A percentile compares a stretch with the other conserved stretches of the same genome.
These are phyloP conservation scores for Volvariella volvacea DNA, from an alignment of 1,284 basidiomycete species.

Conservation along the genomic window DNA sequence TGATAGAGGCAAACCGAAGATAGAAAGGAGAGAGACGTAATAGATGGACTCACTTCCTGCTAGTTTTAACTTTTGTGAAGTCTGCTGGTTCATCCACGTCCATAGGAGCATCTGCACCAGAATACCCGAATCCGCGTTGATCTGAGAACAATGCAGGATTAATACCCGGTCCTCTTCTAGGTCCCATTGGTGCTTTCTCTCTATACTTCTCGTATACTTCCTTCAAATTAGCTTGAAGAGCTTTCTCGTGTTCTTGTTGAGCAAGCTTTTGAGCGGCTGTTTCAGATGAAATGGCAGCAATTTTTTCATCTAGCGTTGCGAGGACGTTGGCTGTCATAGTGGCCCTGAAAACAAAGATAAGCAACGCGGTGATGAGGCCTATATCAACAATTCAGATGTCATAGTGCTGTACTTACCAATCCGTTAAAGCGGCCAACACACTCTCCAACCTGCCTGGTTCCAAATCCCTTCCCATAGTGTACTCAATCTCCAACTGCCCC, in stretches of 20 bases:
- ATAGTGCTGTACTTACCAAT: conserved; percentile 52
- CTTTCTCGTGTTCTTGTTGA: conserved; percentile 40
- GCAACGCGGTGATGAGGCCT: too few relatives aligned
- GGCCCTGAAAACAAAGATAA: conserved; percentile 42
- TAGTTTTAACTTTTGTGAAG: conserved; percentile 17
- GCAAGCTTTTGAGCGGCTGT: conserved; percentile 23
- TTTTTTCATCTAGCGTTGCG: conserved; percentile 42
- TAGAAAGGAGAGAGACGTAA: too few relatives aligned
- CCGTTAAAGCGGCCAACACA: conserved; percentile 55
- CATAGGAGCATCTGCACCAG: conserved; percentile 32
- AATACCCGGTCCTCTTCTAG: conserved; percentile 10
- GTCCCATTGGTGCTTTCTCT: conserved; percentile 22
- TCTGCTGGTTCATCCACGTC: conserved; percentile 37
- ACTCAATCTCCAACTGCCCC: conserved; percentile 82
- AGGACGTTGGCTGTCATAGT: conserved; percentile 56
- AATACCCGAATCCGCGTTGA: conserved; percentile 12
- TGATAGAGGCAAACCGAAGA: too few relatives aligned
- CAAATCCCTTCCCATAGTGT: conserved; percentile 86
- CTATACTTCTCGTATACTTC: conserved; percentile 51
- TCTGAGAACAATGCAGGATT: not conserved
- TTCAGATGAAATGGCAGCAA: conserved; percentile 36
- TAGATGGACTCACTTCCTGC: conserved; percentile 15
- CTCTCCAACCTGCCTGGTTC: conserved; percentile 57
- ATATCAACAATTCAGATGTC: not conserved
- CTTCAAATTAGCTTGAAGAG: conserved; percentile 38